phyloP scores from a whole-genome alignment of 768 basidiomycete species.

The Tricholoma terreum region DNA sequence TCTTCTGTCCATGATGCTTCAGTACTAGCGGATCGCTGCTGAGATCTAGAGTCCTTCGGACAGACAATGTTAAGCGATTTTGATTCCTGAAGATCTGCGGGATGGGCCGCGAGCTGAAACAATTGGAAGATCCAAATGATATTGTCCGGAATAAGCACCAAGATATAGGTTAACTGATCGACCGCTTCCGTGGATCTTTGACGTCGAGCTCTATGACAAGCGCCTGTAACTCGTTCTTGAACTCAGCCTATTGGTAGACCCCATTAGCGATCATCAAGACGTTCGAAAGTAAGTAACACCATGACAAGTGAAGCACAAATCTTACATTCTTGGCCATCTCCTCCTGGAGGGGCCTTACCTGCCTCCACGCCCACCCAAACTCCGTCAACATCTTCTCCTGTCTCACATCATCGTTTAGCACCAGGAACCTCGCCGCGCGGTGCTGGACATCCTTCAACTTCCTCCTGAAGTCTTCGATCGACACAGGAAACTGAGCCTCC shows the following conservation, averaged over 20 bases:
- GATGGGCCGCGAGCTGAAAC: too few species aligned
- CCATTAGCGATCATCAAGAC: neutral
- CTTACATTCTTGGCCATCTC: conserved; percentile 42
- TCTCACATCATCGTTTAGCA: conserved; percentile 18
- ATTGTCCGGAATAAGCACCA: neutral
- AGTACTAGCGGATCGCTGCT: too few species aligned
- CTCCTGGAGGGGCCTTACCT: conserved; percentile 41
- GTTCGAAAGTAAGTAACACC: too few species aligned
- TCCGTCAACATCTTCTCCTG: conserved; percentile 48
- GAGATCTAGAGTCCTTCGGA: too few species aligned
- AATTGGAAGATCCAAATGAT: neutral
- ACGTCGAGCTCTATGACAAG: conserved; percentile 22
- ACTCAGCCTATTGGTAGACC: conserved; percentile 9
- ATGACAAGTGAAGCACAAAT: conserved; percentile 5
- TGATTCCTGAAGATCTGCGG: too few species aligned
- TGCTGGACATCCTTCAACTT: conserved; percentile 43
- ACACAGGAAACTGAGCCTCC: conserved; percentile 32
- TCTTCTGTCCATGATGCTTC: too few species aligned
- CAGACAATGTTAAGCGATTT: too few species aligned
- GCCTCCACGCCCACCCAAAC: conserved; percentile 51
- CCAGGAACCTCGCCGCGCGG: conserved; percentile 50
- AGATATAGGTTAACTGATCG: neutral
- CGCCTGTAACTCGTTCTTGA: conserved; percentile 21
- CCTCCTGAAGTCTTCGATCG: conserved; percentile 30
- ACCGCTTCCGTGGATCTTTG: conserved; percentile 23